These are phyloP conservation scores for Calonectria crousiana DNA, from an alignment of 2,329 filamentous ascomycete species.

Conservation along the genomic window DNA sequence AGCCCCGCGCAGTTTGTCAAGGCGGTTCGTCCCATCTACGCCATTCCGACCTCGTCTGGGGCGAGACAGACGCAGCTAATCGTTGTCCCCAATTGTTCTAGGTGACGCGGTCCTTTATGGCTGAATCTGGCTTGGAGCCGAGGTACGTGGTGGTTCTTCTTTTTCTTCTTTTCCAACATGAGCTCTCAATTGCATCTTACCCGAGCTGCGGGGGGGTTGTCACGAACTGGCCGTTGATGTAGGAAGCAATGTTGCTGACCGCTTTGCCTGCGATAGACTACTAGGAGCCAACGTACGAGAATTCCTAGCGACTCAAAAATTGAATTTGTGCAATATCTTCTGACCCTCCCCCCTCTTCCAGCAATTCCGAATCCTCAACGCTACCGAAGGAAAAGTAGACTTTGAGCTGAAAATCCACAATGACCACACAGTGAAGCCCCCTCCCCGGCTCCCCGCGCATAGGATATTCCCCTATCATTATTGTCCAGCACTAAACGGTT, in stretches of 20 bases:
- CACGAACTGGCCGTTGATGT: not conserved
- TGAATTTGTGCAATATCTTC: not conserved
- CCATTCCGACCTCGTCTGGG: not conserved
- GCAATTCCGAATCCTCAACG: slow-evolving; percentile 76
- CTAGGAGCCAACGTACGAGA: slow-evolving; percentile 44
- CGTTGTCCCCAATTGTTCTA: slow-evolving; percentile 48
- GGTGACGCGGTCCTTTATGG: slow-evolving; percentile 89
- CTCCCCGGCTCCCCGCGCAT: no score
- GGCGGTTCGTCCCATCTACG: slow-evolving; percentile 42
- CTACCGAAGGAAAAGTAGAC: slow-evolving; percentile 75
- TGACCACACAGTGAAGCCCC: slow-evolving; percentile 74
- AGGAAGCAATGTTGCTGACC: slow-evolving; percentile 16
- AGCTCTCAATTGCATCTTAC: not conserved
- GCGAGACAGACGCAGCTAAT: slow-evolving; percentile 3
- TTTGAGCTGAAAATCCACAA: slow-evolving; percentile 82
- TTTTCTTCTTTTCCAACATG: not conserved
- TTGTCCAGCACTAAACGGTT: not conserved
- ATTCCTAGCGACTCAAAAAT: not conserved
- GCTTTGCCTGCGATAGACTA: slow-evolving; percentile 32
- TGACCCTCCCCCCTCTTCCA: not conserved
- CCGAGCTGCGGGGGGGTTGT: not conserved
- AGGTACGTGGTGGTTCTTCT: slow-evolving; percentile 65
- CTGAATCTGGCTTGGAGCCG: slow-evolving; percentile 88
- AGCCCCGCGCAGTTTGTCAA: slow-evolving; percentile 51
- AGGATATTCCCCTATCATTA: not conserved